Evolutionary conservation across 179 eudicot genomes (phyloP).

Genomic region (Drosera spatulata): DNA sequence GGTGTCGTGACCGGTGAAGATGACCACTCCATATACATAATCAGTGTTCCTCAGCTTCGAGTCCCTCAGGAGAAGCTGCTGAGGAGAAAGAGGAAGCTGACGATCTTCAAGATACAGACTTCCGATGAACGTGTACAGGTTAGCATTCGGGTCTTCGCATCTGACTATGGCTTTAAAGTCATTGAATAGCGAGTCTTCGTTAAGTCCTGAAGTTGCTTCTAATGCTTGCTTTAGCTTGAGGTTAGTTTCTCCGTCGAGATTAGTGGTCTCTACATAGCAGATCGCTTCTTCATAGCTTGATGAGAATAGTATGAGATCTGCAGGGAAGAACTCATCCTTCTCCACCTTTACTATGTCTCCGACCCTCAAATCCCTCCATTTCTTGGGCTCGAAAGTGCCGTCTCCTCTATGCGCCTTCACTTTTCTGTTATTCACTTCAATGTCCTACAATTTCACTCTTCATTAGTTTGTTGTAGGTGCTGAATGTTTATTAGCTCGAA

Average conservation of each 20-base stretch:
- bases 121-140: conserved; percentile 50
- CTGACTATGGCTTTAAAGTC: conserved; percentile 42
- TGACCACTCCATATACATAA: conserved; percentile 38
- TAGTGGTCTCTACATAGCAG: conserved; percentile 57
- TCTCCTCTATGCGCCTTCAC: conserved; percentile 20
- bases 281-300: conserved; percentile 57
- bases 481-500: too few species aligned
- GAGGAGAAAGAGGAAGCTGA: conserved; percentile 39
- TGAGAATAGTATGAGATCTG: conserved; percentile 52
- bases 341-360: conserved; percentile 49
- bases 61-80: conserved; percentile 49
- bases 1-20: conserved; percentile 60
- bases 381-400: conserved; percentile 17
- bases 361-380: conserved; percentile 44
- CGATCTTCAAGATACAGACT: conserved; percentile 26
- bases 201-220: conserved; percentile 30
- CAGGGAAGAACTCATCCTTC: conserved; percentile 54
- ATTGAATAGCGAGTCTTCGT: conserved; percentile 26
- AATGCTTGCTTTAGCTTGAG: conserved; percentile 51
- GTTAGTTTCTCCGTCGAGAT: conserved; percentile 65
- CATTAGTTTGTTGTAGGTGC: too few species aligned
- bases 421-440: conserved; percentile 44
- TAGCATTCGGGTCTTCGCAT: conserved; percentile 63
- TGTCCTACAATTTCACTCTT: conserved; percentile 29
- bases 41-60: conserved; percentile 57